phyloP scores from a whole-genome alignment of 2,329 filamentous ascomycete genomes.

The Cercospora sesami region DNA sequence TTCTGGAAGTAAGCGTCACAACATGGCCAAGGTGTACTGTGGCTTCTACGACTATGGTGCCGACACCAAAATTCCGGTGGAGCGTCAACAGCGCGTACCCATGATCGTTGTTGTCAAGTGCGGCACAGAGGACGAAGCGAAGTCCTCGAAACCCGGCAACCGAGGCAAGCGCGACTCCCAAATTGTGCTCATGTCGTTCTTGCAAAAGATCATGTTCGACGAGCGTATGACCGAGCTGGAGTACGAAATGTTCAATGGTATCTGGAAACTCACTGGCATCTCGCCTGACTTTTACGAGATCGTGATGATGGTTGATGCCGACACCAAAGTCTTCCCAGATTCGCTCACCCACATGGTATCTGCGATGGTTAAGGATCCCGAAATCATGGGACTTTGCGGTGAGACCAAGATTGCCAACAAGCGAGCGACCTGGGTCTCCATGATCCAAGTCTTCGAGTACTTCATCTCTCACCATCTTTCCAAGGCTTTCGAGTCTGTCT shows the following conservation, averaged over 20 bases:
- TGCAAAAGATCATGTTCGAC: slow-evolving; percentile 99
- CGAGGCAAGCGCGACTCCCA: slow-evolving; percentile 98
- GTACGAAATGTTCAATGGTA: slow-evolving; percentile 98
- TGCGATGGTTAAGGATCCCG: slow-evolving; percentile 97
- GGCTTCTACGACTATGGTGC: slow-evolving; percentile 97
- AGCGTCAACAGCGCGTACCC: slow-evolving; percentile 93
- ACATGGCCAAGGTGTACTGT: slow-evolving; percentile 98
- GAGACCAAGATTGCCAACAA: slow-evolving; percentile 99
- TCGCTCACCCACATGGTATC: slow-evolving; percentile 98
- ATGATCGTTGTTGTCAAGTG: slow-evolving; percentile 98
- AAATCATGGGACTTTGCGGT: slow-evolving; percentile 98
- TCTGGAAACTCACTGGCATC: slow-evolving; percentile 98
- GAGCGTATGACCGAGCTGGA: slow-evolving; percentile 99
- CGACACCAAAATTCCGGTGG: slow-evolving; percentile 72
- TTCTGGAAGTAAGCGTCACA: slow-evolving; percentile 94
- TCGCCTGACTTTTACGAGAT: slow-evolving; percentile 97
- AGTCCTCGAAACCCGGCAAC: slow-evolving; percentile 86
- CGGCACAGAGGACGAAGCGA: slow-evolving; percentile 83
- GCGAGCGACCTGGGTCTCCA: slow-evolving; percentile 87
- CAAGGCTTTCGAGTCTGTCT: slow-evolving; percentile 97
- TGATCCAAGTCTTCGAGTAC: slow-evolving; percentile 99
- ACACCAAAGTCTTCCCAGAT: slow-evolving; percentile 98
- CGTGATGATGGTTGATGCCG: slow-evolving; percentile 98
- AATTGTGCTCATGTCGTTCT: slow-evolving; percentile 98
- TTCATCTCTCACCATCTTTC: slow-evolving; percentile 97